phyloP scores from a whole-genome alignment of 768 basidiomycete genomes.

The Lactarius tabidus region DNA sequence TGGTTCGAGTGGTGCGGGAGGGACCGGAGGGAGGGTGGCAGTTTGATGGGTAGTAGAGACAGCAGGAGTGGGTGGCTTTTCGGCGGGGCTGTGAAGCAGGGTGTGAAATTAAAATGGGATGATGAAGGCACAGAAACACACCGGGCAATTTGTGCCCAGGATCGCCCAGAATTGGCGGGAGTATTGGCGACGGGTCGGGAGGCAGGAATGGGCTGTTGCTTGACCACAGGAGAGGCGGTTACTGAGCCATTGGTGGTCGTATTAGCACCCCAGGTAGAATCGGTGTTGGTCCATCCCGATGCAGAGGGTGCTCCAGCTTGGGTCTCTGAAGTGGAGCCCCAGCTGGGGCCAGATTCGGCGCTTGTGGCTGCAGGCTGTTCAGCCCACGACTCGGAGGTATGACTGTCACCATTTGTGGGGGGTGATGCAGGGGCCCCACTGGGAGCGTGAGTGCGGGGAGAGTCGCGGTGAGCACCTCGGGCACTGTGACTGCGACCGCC shows the following conservation, averaged over 20 bases:
- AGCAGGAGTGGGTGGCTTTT: constrained; percentile 52
- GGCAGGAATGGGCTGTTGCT: constrained; percentile 28
- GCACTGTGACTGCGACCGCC: constrained; percentile 42
- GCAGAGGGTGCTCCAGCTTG: constrained; percentile 30
- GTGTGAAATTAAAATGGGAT: constrained; percentile 5
- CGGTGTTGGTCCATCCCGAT: constrained; percentile 31
- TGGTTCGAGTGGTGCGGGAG: constrained; percentile 24
- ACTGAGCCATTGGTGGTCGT: constrained; percentile 30
- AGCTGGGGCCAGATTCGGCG: constrained; percentile 5
- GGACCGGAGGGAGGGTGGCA: constrained; percentile 28
- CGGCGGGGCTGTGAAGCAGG: constrained; percentile 48
- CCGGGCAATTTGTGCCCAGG: constrained; percentile 86
- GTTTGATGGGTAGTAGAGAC: constrained; percentile 30
- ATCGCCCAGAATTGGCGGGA: constrained; percentile 71
- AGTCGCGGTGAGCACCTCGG: constrained; percentile 45
- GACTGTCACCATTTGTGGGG: constrained; percentile 20
- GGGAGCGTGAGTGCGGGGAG: constrained; percentile 41
- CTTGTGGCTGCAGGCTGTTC: constrained; percentile 32
- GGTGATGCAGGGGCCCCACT: constrained; percentile 10
- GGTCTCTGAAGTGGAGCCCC: constrained; percentile 29
- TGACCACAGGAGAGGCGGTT: constrained; percentile 33
- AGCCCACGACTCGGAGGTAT: constrained; percentile 31
- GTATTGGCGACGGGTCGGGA: constrained; percentile 42
- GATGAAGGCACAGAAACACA: constrained; percentile 33
- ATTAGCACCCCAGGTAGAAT: constrained; percentile 32